Evolutionary conservation across 257 asterid species (phyloP).

Genomic region (Plantago elongata): DNA sequence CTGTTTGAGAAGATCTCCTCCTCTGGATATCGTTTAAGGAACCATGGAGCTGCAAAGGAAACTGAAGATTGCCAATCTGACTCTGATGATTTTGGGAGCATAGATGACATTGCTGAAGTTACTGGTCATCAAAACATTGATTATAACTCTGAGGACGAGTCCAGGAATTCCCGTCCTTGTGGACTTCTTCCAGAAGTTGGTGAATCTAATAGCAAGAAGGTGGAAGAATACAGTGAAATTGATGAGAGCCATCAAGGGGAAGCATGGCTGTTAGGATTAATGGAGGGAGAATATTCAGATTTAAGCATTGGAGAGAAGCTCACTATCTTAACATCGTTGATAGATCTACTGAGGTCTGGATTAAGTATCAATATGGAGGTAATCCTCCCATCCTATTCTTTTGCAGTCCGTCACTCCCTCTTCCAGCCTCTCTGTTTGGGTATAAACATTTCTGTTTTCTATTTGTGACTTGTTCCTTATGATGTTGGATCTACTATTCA

Average conservation of each 20-base stretch:
- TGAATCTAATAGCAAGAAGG: slow-evolving; percentile 26
- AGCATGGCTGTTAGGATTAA: slow-evolving; percentile 82
- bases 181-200: slow-evolving; percentile 27
- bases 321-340: slow-evolving; percentile 54
- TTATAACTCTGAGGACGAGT: slow-evolving; percentile 54
- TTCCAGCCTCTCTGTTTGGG: neutral
- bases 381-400: slow-evolving; percentile 20
- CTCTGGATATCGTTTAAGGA: slow-evolving; percentile 79
- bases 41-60: slow-evolving; percentile 50
- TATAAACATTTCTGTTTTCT: too few species aligned
- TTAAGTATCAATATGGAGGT: slow-evolving; percentile 82
- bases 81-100: slow-evolving; percentile 63
- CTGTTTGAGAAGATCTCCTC: slow-evolving; percentile 89
- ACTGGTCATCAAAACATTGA: slow-evolving; percentile 41
- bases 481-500: too few species aligned
- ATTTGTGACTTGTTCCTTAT: too few species aligned
- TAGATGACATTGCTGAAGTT: slow-evolving; percentile 67
- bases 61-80: slow-evolving; percentile 53
- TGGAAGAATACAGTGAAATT: slow-evolving; percentile 54
- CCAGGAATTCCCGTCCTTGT: slow-evolving; percentile 40
- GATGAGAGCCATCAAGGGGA: slow-evolving; percentile 98
- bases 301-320: slow-evolving; percentile 86
- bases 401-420: neutral
- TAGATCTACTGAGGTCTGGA: slow-evolving; percentile 79
- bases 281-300: slow-evolving; percentile 98